Evolutionary conservation across 306 rosid genomes (phyloP), one percentile per base, ranked within the genome.

Genomic region (Rosa lucieae): DNA sequence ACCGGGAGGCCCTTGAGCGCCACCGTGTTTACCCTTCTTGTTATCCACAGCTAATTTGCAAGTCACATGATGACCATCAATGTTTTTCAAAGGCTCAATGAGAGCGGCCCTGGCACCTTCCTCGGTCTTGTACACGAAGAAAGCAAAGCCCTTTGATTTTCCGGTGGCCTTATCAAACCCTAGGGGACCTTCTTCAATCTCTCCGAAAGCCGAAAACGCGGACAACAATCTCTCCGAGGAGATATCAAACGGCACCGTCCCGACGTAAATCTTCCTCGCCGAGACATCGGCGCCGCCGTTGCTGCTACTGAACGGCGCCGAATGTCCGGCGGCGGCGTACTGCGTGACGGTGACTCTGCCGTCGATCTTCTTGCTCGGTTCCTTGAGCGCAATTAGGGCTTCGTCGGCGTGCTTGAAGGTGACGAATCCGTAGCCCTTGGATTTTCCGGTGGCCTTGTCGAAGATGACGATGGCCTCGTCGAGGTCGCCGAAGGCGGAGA

Each of bases 311-410:
- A 59, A 75, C 0, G 87, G 35, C 2, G 85, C 84, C n/a, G n/a
- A n/a, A n/a, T n/a, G n/a, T n/a, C n/a, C n/a, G n/a, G n/a, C n/a
- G n/a, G n/a, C n/a, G n/a, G n/a, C n/a, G n/a, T n/a, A n/a, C n/a
- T n/a, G n/a, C n/a, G n/a, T n/a, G n/a, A n/a, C n/a, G n/a, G n/a
- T n/a, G n/a, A n/a, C n/a, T n/a, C n/a, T n/a, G n/a, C n/a, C n/a
- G n/a, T n/a, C n/a, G n/a, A n/a, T n/a, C 29, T 89, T 86, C 79
- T 91, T 91, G 79, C 96, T 91, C 0, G 96, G 96, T 61, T 91
- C 96, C 15, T 83, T 84, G 3, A 91, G 83, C 0, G 93, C 93
- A 1, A 91, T 87, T 6, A 91, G 66, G 6, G n/a, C n/a, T n/a
- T n/a, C n/a, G n/a, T n/a, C n/a, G n/a, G n/a, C n/a, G n/a, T n/a